A percentile compares a stretch with the other conserved stretches of the same genome.
phyloP scores from a whole-genome alignment of 2,329 filamentous ascomycete genomes.

The Penicillium brasilianum region DNA sequence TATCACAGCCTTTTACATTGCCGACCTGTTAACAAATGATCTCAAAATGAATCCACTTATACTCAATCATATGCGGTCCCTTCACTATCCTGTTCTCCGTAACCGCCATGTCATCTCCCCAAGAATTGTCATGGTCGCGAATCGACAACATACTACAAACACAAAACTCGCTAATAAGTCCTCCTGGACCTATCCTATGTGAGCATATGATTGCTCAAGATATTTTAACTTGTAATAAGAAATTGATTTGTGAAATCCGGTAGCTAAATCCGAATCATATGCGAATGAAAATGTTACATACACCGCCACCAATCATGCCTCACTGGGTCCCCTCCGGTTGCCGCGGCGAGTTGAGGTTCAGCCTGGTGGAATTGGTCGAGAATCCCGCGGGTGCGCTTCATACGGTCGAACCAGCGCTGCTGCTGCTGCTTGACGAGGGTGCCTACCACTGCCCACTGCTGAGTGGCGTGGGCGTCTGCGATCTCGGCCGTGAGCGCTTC shows the following conservation, averaged over 20 bases:
- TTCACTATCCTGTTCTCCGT: neutral
- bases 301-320: neutral
- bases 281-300: neutral
- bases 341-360: neutral
- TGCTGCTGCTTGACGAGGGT: neutral
- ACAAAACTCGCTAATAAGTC: neutral
- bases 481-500: neutral
- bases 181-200: constrained; percentile 52
- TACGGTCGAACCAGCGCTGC: neutral
- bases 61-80: neutral
- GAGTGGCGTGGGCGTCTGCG: neutral
- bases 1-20: neutral
- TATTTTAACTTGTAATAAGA: neutral
- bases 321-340: neutral
- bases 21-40: neutral
- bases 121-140: neutral
- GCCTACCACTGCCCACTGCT: neutral
- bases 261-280: neutral
- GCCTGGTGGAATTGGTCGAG: neutral
- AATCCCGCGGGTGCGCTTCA: neutral
- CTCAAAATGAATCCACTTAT: neutral
- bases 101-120: neutral
- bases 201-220: constrained; percentile 24
- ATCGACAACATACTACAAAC: neutral
- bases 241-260: neutral